A percentile compares a stretch with the other conserved stretches of the same genome.
Conservation (phyloP, 2,329 filamentous ascomycete species). For the Fusarium tricinctum region DNA sequence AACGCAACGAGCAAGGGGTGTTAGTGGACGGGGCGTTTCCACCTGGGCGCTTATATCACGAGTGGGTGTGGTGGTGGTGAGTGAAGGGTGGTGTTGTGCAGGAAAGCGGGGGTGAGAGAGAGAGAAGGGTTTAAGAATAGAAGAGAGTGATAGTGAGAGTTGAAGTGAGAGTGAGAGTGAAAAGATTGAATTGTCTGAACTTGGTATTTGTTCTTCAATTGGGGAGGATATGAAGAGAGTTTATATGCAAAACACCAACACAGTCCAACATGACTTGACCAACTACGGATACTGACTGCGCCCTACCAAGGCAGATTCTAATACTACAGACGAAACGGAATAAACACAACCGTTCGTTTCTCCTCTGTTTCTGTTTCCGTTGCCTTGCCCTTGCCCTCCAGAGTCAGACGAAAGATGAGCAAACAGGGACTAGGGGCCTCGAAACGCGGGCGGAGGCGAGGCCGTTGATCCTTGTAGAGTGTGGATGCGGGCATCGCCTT, state of each 20-base stretch:
- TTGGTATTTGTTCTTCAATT: not conserved
- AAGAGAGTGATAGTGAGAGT: conserved; percentile 2
- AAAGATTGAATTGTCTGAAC: not conserved
- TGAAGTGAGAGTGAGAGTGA: not conserved
- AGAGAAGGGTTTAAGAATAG: conserved; percentile 8
- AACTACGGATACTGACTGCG: not conserved
- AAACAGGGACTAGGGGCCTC: conserved; percentile 29
- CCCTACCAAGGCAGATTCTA: conserved; percentile 23
- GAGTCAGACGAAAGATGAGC: conserved; percentile 22
- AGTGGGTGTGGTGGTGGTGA: conserved; percentile 28
- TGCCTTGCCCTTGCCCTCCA: conserved; percentile 1
- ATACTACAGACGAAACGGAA: conserved; percentile 7
- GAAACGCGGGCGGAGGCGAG: conserved; percentile 33
- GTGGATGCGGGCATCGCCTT: conserved; percentile 21
- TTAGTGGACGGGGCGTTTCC: conserved; percentile 44
- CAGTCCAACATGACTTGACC: conserved; percentile 5
- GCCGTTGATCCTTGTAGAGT: conserved; percentile 22
- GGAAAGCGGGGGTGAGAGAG: conserved; percentile 25
- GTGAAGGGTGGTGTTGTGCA: conserved; percentile 34
- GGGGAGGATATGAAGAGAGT: conserved; percentile 19
- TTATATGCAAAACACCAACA: conserved; percentile 30
- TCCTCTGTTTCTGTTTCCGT: conserved; percentile 25
- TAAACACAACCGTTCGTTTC: conserved; percentile 9
- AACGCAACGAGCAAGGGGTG: conserved; percentile 42
- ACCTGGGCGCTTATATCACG: conserved; percentile 49